These are phyloP conservation scores for Tulasnella calospora DNA, from an alignment of 768 basidiomycete genomes.

Conservation along the genomic window DNA sequence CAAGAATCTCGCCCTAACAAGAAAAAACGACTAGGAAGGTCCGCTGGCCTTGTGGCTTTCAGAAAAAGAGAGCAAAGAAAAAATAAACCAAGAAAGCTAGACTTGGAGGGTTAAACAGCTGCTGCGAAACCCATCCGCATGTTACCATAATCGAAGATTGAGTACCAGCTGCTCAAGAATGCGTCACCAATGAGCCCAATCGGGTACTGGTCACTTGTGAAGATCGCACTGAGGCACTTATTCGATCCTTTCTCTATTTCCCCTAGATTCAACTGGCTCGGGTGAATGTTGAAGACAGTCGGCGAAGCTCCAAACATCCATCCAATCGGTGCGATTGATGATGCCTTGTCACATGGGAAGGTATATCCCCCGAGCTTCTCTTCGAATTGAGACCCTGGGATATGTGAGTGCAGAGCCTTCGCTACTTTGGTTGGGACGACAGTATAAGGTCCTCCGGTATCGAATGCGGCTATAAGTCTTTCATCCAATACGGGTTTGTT, in stretches of 20 bases:
- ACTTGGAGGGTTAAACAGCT: not conserved
- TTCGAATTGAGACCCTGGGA: not conserved
- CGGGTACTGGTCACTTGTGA: too few species aligned
- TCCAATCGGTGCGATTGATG: not conserved
- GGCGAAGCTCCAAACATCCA: not conserved
- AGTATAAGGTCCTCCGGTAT: not conserved
- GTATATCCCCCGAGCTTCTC: not conserved
- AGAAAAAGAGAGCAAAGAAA: not conserved
- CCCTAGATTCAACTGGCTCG: not conserved
- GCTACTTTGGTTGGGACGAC: not conserved
- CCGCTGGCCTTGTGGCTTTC: not conserved
- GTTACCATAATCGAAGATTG: not conserved
- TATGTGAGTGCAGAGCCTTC: not conserved
- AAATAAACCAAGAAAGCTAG: too few species aligned
- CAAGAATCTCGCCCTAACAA: too few species aligned
- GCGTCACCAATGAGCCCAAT: not conserved
- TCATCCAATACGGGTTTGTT: not conserved
- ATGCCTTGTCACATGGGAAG: not conserved
- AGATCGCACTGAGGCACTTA: not conserved
- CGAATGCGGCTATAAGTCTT: not conserved
- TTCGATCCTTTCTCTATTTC: not conserved
- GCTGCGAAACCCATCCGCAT: not conserved
- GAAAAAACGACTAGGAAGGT: not conserved
- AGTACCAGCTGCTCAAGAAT: not conserved
- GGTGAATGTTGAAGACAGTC: not conserved